Evolutionary conservation across 2,329 filamentous ascomycete genomes (phyloP).

Genomic region (Sarocladiaceae sp.): DNA sequence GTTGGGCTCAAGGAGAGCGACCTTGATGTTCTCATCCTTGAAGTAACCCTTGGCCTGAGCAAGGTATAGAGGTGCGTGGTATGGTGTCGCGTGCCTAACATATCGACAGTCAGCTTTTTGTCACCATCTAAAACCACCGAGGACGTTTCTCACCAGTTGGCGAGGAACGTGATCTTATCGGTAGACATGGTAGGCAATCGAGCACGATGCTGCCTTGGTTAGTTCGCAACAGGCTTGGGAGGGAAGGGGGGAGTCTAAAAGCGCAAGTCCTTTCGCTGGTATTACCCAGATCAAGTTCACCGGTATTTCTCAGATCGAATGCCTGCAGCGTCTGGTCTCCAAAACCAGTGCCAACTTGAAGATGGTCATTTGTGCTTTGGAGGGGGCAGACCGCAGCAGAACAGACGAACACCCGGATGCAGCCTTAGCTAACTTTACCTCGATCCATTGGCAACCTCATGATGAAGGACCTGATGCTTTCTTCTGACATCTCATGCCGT

Average conservation of each 20-base stretch:
- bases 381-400: background rate
- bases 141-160: slow-evolving; percentile 62
- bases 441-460: too few species aligned
- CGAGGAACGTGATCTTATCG: slow-evolving; percentile 79
- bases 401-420: slow-evolving; percentile 22
- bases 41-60: slow-evolving; percentile 72
- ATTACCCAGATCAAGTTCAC: slow-evolving; percentile 83
- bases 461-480: too few species aligned
- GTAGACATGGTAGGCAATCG: slow-evolving; percentile 60
- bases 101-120: background rate
- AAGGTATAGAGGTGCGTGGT: slow-evolving; percentile 72
- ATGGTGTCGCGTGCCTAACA: slow-evolving; percentile 70
- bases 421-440: slow-evolving; percentile 33
- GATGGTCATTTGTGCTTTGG: slow-evolving; percentile 9
- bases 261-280: slow-evolving; percentile 85
- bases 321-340: slow-evolving; percentile 20
- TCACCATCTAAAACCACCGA: background rate
- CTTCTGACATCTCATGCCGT: too few species aligned
- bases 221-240: slow-evolving; percentile 32
- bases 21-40: slow-evolving; percentile 68
- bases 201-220: slow-evolving; percentile 38
- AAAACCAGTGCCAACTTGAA: slow-evolving; percentile 3
- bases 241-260: slow-evolving; percentile 37
- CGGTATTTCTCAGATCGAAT: slow-evolving; percentile 67
- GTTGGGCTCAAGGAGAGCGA: slow-evolving; percentile 71